These are phyloP conservation scores for Apiotrichum porosum DNA, from an alignment of 1,284 basidiomycete genomes.

Conservation along the genomic window DNA sequence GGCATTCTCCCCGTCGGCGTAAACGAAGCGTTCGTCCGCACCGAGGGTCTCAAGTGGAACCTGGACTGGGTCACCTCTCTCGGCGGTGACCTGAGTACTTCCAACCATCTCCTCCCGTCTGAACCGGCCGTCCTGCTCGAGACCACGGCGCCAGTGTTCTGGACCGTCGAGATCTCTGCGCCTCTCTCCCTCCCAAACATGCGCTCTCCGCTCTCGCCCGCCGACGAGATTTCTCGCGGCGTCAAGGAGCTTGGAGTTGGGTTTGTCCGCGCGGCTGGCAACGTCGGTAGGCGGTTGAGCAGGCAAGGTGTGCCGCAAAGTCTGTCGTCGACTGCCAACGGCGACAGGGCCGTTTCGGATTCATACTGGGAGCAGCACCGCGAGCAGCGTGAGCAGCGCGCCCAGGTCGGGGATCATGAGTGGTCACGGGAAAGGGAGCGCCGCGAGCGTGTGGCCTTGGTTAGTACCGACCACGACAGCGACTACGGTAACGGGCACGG, in stretches of 20 bases:
- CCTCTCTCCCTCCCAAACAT: constrained; percentile 21
- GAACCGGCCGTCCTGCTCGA: constrained; percentile 55
- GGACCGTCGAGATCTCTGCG: constrained; percentile 63
- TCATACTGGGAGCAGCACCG: background rate
- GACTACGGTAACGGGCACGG: background rate
- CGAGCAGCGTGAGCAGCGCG: background rate
- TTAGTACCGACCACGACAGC: background rate
- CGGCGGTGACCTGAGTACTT: constrained; percentile 78
- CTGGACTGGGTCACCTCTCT: constrained; percentile 68
- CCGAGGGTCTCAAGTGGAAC: constrained; percentile 85
- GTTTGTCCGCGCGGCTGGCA: background rate
- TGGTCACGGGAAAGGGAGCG: background rate
- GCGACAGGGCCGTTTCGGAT: background rate
- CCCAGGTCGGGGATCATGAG: background rate
- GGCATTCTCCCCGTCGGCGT: constrained; percentile 87
- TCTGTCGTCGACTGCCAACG: too few relatives aligned
- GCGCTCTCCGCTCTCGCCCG: constrained; percentile 20
- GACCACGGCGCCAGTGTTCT: constrained; percentile 80
- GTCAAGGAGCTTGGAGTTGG: constrained; percentile 14
- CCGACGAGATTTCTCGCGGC: constrained; percentile 13
- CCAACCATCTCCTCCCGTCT: constrained; percentile 74
- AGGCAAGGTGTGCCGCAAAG: background rate
- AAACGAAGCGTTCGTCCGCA: constrained; percentile 67
- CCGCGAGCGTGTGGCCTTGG: background rate
- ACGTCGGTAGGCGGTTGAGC: constrained; percentile 4